Evolutionary conservation across 108 stramenopile genomes (phyloP).

Genomic region (Asterionellopsis glacialis): DNA sequence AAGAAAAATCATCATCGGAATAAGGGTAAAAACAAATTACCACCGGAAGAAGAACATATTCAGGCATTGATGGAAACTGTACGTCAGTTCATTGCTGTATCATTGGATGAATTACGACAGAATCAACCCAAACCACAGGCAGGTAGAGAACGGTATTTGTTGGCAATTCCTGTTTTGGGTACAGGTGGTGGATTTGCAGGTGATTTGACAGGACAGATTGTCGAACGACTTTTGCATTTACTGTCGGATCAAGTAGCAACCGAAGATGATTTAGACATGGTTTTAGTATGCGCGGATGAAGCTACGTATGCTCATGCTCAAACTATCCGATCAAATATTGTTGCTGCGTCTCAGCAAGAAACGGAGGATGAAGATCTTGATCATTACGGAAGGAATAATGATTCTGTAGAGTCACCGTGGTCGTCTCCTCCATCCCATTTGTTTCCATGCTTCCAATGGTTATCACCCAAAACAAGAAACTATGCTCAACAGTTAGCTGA

Average conservation of each 20-base stretch:
- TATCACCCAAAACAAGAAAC: conserved; percentile 2
- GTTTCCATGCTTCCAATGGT: background rate
- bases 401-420: background rate
- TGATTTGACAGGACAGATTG: conserved; percentile 21
- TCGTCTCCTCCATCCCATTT: background rate
- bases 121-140: background rate
- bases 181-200: conserved; percentile 20
- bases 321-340: background rate
- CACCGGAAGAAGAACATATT: conserved; percentile 7
- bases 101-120: background rate
- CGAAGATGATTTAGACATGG: conserved; percentile 15
- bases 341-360: background rate
- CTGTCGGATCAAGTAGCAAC: conserved; percentile 2
- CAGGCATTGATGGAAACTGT: conserved; percentile 17
- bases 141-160: conserved; percentile 14
- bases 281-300: conserved; percentile 11
- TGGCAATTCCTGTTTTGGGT: conserved; percentile 23
- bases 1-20: too few species aligned
- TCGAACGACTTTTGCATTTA: conserved; percentile 2
- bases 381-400: background rate
- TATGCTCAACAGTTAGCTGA: conserved; percentile 12
- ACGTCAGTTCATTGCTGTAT: conserved; percentile 6
- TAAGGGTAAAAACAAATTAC: background rate
- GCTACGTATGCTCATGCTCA: conserved; percentile 22
- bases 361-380: background rate